These are phyloP conservation scores for Starmerella scarabaei DNA, from an alignment of 805 yeast genomes.

Conservation along the genomic window DNA sequence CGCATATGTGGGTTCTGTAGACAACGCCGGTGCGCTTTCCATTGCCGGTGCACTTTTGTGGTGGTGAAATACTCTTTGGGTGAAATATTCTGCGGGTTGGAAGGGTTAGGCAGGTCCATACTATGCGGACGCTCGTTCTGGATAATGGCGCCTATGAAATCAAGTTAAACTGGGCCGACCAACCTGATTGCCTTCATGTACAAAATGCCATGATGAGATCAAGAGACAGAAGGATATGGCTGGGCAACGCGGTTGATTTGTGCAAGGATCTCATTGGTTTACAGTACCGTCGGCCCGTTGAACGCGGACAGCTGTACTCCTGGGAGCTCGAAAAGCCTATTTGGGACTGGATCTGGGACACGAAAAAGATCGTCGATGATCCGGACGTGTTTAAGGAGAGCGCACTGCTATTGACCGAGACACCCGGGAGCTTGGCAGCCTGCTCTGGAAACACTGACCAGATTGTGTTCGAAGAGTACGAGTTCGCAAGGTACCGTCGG, in stretches of 20 bases:
- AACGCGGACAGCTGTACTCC: slow-evolving; percentile 73
- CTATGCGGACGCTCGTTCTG: slow-evolving; percentile 37
- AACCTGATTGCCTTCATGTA: slow-evolving; percentile 35
- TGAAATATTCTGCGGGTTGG: no score
- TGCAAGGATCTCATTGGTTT: slow-evolving; percentile 67
- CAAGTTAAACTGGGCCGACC: slow-evolving; percentile 44
- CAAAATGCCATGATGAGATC: slow-evolving; percentile 65
- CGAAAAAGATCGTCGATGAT: slow-evolving; percentile 7
- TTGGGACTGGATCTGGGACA: slow-evolving; percentile 70
- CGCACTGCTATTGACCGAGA: slow-evolving; percentile 61
- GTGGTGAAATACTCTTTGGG: no score
- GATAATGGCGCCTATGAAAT: slow-evolving; percentile 86
- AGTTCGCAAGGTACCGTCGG: slow-evolving; percentile 56
- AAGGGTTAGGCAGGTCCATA: background rate
- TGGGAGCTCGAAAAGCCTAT: slow-evolving; percentile 84
- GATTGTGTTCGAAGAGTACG: slow-evolving; percentile 87
- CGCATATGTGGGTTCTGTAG: slow-evolving; percentile 57
- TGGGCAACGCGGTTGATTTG: slow-evolving; percentile 55
- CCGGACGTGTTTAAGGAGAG: slow-evolving; percentile 35
- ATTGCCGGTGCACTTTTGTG: no score
- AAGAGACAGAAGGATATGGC: slow-evolving; percentile 55
- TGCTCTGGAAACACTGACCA: slow-evolving; percentile 79
- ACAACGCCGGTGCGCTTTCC: slow-evolving; percentile 52
- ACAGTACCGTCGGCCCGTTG: slow-evolving; percentile 66
- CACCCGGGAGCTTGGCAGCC: slow-evolving; percentile 70